Evolutionary conservation across 2,329 filamentous ascomycete species (phyloP), one percentile per base, ranked within the genome.

Genomic region (Pseudocercospora fuligena): DNA sequence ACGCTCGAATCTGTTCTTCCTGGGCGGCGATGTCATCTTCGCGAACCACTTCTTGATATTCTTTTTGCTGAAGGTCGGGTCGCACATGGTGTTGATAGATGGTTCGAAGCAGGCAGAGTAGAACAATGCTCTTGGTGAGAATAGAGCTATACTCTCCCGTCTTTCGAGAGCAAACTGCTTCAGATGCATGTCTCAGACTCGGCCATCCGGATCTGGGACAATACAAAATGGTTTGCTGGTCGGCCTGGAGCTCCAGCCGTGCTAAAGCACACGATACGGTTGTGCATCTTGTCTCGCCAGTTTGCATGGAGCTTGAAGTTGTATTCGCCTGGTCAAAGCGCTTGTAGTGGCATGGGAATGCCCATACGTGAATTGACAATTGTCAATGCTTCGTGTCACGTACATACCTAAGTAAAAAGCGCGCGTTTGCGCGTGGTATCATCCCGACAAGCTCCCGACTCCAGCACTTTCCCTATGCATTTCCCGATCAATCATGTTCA

Each of bases 401-500:
- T 43, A 43, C 40, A 43, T 16, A 43, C 16, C 40, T 43, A 19
- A n/a, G 14, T 43, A 43, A 49, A 46, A 21, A 61, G 36, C 46
- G 59, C 59, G 7, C 21, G 1, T 9, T 51, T 29, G 11, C 43
- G 51, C 59, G 29, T 68, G 66, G 63, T 68, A 68, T 68, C 66
- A 61, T 62, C 16, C 58, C 64, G 57, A 58, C 61, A 12, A 43
- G 47, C 29, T 12, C 60, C 60, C 11, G 7, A 54, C 51, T 54
- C 51, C 51, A 29, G 21, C 21, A 14, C 19, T 43, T 16, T 14
- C 19, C 16, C 49, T 16, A 23, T 51, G 21, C 51, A 16, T 19
- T 16, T n/a, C 40, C 40, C 40, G 40, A 43, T 8, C 40, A 36
- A n/a, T 19, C 56, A n/a, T 7, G 19, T 36, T 74, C 83, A 96